Percentiles rank a stretch among this genome's conserved stretches.
Evolutionary conservation across 2,329 filamentous ascomycete species (phyloP).

Genomic region (Karstenula rhodostoma): DNA sequence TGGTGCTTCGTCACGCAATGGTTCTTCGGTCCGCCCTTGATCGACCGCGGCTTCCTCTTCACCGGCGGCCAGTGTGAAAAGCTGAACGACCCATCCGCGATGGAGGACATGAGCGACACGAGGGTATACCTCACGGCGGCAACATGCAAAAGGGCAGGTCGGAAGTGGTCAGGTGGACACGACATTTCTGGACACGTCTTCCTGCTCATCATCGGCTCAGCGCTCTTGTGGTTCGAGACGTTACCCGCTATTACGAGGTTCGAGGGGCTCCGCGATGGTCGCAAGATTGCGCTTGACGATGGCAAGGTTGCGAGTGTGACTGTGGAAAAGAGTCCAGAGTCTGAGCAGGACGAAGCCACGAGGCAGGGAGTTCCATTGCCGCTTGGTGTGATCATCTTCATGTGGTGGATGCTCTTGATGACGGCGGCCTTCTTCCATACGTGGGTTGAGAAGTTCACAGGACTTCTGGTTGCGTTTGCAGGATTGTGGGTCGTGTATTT

Average conservation of each 20-base stretch:
- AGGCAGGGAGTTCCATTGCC: conserved; percentile 63
- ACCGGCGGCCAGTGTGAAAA: conserved; percentile 85
- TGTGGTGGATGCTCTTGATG: conserved; percentile 97
- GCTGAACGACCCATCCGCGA: conserved; percentile 57
- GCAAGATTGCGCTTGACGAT: conserved; percentile 71
- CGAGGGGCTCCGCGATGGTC: conserved; percentile 64
- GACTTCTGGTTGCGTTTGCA: conserved; percentile 56
- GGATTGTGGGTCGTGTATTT: conserved; percentile 59
- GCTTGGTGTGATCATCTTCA: conserved; percentile 71
- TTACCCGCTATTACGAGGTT: conserved; percentile 65
- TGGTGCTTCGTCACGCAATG: conserved; percentile 95
- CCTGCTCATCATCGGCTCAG: conserved; percentile 83
- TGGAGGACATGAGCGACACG: conserved; percentile 56
- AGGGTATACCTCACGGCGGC: conserved; percentile 72
- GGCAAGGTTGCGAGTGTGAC: conserved; percentile 64
- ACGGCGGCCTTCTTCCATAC: conserved; percentile 98
- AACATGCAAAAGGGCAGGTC: conserved; percentile 83
- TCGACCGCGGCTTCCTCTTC: conserved; percentile 87
- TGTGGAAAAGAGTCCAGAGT: conserved; percentile 49
- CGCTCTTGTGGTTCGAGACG: conserved; percentile 83
- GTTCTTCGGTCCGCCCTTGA: conserved; percentile 91
- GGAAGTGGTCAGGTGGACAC: conserved; percentile 89
- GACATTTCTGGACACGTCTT: conserved; percentile 98
- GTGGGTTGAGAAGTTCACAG: conserved; percentile 87
- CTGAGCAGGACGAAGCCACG: conserved; percentile 50